Base-by-base conservation (phyloP, 495 filamentous ascomycete species). In the Hypomontagnella monticulosa region DNA sequence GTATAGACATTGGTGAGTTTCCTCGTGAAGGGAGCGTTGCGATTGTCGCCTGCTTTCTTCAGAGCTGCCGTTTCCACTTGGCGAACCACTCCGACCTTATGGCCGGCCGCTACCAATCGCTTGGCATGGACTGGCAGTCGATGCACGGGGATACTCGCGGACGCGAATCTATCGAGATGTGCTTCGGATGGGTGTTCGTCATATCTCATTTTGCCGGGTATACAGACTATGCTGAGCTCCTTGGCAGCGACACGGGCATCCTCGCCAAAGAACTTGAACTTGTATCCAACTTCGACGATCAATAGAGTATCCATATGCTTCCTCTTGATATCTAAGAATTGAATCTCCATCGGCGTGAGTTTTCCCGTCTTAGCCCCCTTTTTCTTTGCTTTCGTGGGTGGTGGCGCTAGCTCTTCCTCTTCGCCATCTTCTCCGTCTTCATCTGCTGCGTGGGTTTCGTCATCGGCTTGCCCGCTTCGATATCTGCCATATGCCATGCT, bases 31-130 rank as follows among this genome's bases (percentile, higher is more conserved):
- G 95, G 93, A 0, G 91, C 87, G 72, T 97, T 97, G 55, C 91
- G 85, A 74, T 99, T 99, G 75, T 97, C 93, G 4, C 95, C 96
- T 6, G 88, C 95, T 34, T 96, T 96, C 73, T 99, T 99, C 57
- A 99, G 79, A 0, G 95, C 95, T n/a, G 95, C 95, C 0, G 95
- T 99, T 76, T 99, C 95, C n/a, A 97, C 80, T 76, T 99, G 95
- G 15, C 96, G 84, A 1, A 99, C 95, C 7, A 99, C 88, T 11
- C 95, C 95, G 44, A 99, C 93, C 72, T 99, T 99, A 73, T 97
- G 89, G 4, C 95, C 95, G 0, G 95, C 93, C 2, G 89, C 86
- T 11, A 99, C 90, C 0, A 99, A 84, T 4, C 96, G 89, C 74
- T 97, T 97, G 27, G 95, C 94, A 72, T 98, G 95, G 4, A 99